Evolutionary conservation across 2,329 filamentous ascomycete genomes (phyloP), one percentile per base, ranked within the genome.

Genomic region (Ilyonectria robusta): DNA sequence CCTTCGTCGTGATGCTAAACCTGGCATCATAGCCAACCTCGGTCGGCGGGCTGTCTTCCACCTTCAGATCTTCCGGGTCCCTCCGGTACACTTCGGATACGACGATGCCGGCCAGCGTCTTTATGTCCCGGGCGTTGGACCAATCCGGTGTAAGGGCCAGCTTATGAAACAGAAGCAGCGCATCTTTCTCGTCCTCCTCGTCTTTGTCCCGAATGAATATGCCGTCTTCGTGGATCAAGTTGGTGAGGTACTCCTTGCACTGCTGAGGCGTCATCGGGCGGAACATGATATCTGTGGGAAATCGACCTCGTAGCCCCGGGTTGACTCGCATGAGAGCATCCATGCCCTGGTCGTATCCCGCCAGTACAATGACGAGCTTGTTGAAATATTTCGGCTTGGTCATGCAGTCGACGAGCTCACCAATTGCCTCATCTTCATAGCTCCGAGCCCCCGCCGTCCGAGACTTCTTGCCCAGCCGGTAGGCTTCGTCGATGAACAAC

Each of bases 371-470:
- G 10, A 69, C 57, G 44, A 69, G 54, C 21, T 67, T 67, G n/a
- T 47, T 29, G n/a, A 53, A 4, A 29, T 65, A 67, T 9, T 37
- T 50, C 4, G 60, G 47, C 23, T 65, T 66, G 8, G 57, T 69
- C 46, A 69, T 29, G 37, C 44, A 47, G 40, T 67, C 57, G 3
- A 67, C 63, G 4, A 65, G 29, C 21, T 65, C 57, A 6, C 35
- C 62, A 31, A 65, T 33, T 1, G 62, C 62, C 21, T 65, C 62
- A 4, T 55, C 40, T n/a, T 44, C 62, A n/a, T 44, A 65, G 8
- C 37, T 26, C 15, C 46, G 21, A 11, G 17, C 33, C 11, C 31
- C 44, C 84, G 71, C 93, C 89, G 0, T 33, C 29, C 48, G 26
- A 35, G 31, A 33, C 11, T 9, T n/a, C 19, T 53, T 53, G 6